These are phyloP conservation scores for Alternaria infectoria DNA, from an alignment of 2,329 filamentous ascomycete species.

Conservation along the genomic window DNA sequence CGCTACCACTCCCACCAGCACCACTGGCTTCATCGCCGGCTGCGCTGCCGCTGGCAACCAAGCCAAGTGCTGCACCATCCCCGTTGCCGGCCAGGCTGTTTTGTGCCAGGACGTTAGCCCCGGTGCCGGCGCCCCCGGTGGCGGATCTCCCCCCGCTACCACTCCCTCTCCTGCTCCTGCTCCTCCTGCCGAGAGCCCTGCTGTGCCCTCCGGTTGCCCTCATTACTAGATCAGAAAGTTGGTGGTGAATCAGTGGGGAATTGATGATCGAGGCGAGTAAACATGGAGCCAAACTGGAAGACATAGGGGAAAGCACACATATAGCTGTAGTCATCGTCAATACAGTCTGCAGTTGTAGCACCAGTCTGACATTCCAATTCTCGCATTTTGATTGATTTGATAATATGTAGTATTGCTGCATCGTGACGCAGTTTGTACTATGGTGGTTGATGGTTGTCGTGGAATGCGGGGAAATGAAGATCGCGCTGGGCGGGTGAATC, in stretches of 20 bases:
- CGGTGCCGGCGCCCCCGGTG: neutral
- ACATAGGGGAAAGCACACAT: neutral
- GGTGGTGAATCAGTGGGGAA: neutral
- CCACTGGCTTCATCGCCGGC: slow-evolving; percentile 1
- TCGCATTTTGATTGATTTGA: neutral
- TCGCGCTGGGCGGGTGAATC: neutral
- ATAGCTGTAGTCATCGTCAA: neutral
- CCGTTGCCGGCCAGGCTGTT: slow-evolving; percentile 7
- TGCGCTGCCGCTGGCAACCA: slow-evolving; percentile 9
- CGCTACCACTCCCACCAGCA: neutral
- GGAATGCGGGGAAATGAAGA: neutral
- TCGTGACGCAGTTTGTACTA: neutral
- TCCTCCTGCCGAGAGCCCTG: neutral
- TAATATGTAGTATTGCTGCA: neutral
- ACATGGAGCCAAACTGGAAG: neutral
- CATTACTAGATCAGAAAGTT: neutral
- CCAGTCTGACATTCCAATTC: neutral
- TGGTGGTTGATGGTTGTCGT: neutral
- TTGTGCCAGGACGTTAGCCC: slow-evolving; percentile 15
- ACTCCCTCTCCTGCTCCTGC: neutral
- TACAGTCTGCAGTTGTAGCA: neutral
- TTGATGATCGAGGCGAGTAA: neutral
- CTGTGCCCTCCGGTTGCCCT: neutral
- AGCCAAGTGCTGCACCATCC: slow-evolving; percentile 16
- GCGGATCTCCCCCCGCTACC: neutral